Base-by-base conservation (phyloP, 2,329 filamentous ascomycete species). In the Cryoendolithus antarcticus region DNA sequence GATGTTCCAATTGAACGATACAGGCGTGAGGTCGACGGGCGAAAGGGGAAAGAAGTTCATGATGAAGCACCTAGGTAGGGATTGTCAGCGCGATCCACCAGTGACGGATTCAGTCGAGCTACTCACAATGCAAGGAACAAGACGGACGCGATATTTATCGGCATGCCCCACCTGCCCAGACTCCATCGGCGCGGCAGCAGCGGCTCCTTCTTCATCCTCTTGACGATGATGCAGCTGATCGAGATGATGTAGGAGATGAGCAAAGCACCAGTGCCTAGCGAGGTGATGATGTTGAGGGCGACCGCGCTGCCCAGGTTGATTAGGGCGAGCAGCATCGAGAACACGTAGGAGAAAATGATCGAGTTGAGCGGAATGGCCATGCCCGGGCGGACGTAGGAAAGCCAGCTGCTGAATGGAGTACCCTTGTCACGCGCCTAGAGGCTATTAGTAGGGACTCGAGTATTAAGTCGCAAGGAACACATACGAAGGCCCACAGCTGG, bases 1-100 rank as follows among this genome's bases (percentile, higher is more conserved):
- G 7, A 41, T 34, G 11, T 41, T 64, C 65, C 65, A 71, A 49
- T 72, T 72, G 59, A 70, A 69, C 0, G 54, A 58, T 12, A 49
- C 46, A 2, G 57, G 47, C 4, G 31, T 32, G 34, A 53, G 59
- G 2, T 65, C 60, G 1, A 52, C 44, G 12, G 57, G 49, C 4
- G 44, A 41, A 0, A 55, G 47, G 1, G 69, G 69, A 51, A 69
- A 71, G 30, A 41, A 41, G 39, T 41, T 41, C 39, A 41, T 41
- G 12, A 41, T 11, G 21, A 41, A 41, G 42, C 69, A 68, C 34
- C 59, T 59, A 64, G 64, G 36, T 64, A 38, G 12, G 52, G 40
- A 1, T 62, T 45, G 1, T 61, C 60, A 21, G 50, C 50, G 3
- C 47, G 44, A 1, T 60, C 58, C 9, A 65, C 54, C 34, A 46